Evolutionary conservation across 768 basidiomycete genomes (phyloP), one percentile per base, ranked within the genome.

Genomic region (Rhizopogon sp.): DNA sequence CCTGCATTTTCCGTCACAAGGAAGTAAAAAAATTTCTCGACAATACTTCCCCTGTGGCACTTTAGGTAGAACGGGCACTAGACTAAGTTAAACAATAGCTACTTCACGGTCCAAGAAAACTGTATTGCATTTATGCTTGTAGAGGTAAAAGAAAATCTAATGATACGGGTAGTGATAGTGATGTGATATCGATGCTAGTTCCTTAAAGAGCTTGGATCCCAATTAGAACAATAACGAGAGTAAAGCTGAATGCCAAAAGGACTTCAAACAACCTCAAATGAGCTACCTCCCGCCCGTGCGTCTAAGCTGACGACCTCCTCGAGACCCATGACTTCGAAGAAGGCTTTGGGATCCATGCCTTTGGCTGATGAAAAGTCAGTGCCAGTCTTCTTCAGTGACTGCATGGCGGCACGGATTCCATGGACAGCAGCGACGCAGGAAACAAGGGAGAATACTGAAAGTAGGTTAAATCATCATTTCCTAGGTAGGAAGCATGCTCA

Each of bases 361-460:
- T 75, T 65, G 0, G 79, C 78, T 7, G 77, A 76, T 25, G 64
- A 57, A 64, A 84, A 87, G 65, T 90, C 88, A 5, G 87, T 89
- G 7, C 88, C 88, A 3, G 87, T 88, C 72, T 87, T 86, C 72
- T 85, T 87, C 43, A 90, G 70, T 0, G 83, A 81, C 16, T 78
- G 78, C 84, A 89, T 88, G 6, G 88, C 88, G n/a, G 81, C 81
- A 46, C 87, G 84, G 52, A 87, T 79, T n/a, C 80, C 87, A 61
- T 90, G 88, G 8, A 88, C 80, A 62, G 85, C 87, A 20, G 87
- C 85, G 31, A 90, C 87, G 58, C 83, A 85, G 28, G 87, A 88
- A 2, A 87, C 85, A 6, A 89, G 73, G 9, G 87, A 88, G 68
- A 89, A 90, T 63, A 89, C 86, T 88, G 43, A 28, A 25, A 31